Base-by-base conservation (phyloP, 257 asterid genomes). In the Nicotiana benthamiana region DNA sequence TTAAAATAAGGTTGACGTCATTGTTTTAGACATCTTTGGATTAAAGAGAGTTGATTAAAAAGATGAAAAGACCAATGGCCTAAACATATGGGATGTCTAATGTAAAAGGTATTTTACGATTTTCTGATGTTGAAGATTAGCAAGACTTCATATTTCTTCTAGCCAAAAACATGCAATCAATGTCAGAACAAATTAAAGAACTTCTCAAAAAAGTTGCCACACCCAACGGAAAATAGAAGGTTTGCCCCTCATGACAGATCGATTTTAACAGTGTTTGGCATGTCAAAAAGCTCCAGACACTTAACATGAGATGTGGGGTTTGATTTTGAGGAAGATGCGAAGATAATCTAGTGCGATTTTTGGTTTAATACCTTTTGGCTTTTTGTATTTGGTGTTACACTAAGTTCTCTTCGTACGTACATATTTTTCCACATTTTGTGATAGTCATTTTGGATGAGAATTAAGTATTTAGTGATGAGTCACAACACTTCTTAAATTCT, bases 221-320 rank as follows among this genome's bases (percentile, higher is more conserved):
- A 68, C 76, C 76, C 32, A 26, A 20, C 32, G 20, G 17, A 36
- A 68, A 18, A 40, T 68, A 68, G 56, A 68, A 20, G 76, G 76
- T 66, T 68, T 40, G 8, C 56, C 57, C 2, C 5, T 40, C 20
- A 40, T 40, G 32, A 68, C 13, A 40, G 56, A 68, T 40, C 76
- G 20, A 68, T 40, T 54, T 20, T 68, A 68, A 20, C 32, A 11
- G 56, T 40, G n/a, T 68, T 68, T 5, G 76, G 43, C 56, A 68
- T 40, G 76, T 68, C 76, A 68, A 68, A 36, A 68, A 11, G 3
- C 9, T 68, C 12, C 56, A 68, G 56, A 68, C 76, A 68, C 54
- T 68, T 20, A 67, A 68, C 76, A 68, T 68, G 56, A 68, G 53
- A 68, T 68, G 76, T 40, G 32, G 76, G 76, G 76, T 40, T 68